A percentile compares a stretch with the other conserved stretches of the same genome.
phyloP scores from a whole-genome alignment of 805 yeast genomes.

The Metschnikowia amazonensis region DNA sequence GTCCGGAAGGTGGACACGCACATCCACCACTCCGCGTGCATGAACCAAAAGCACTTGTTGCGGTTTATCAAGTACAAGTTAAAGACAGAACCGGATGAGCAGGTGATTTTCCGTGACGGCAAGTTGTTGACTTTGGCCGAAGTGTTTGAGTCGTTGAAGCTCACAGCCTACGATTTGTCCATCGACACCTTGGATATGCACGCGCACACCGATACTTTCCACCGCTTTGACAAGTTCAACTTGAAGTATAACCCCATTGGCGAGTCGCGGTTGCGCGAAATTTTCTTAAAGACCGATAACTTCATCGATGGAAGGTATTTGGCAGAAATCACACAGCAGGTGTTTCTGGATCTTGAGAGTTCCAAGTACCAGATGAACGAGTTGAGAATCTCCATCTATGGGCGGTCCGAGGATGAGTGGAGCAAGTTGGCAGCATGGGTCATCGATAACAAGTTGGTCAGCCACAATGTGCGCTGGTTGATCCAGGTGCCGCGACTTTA shows the following conservation, averaged over 20 bases:
- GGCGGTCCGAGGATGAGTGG: slow-evolving; percentile 90
- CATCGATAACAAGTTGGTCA: slow-evolving; percentile 82
- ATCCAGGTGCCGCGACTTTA: slow-evolving; percentile 92
- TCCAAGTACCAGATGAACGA: slow-evolving; percentile 98
- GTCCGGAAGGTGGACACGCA: slow-evolving; percentile 97
- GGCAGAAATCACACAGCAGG: slow-evolving; percentile 93
- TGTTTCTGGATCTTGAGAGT: slow-evolving; percentile 87
- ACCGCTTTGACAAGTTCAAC: slow-evolving; percentile 95
- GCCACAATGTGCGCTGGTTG: slow-evolving; percentile 96
- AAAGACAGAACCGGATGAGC: slow-evolving; percentile 80
- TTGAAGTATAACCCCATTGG: slow-evolving; percentile 97
- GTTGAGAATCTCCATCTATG: slow-evolving; percentile 91
- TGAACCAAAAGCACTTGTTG: slow-evolving; percentile 95
- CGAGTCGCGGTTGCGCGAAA: slow-evolving; percentile 94
- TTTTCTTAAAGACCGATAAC: slow-evolving; percentile 92
- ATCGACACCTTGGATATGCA: slow-evolving; percentile 99
- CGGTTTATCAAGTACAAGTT: slow-evolving; percentile 93
- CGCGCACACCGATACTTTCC: slow-evolving; percentile 97
- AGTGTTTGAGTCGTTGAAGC: slow-evolving; percentile 85
- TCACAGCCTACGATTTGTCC: slow-evolving; percentile 91
- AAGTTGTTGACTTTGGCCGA: slow-evolving; percentile 79
- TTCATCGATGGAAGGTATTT: slow-evolving; percentile 82
- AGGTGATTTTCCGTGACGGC: slow-evolving; percentile 92
- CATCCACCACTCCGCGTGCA: slow-evolving; percentile 98
- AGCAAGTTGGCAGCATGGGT: slow-evolving; percentile 94